Percentiles rank a stretch among this genome's conserved stretches.
These are phyloP conservation scores for Chrysophaeum taylorii DNA, from an alignment of 352 stramenopile species.

Conservation along the genomic window DNA sequence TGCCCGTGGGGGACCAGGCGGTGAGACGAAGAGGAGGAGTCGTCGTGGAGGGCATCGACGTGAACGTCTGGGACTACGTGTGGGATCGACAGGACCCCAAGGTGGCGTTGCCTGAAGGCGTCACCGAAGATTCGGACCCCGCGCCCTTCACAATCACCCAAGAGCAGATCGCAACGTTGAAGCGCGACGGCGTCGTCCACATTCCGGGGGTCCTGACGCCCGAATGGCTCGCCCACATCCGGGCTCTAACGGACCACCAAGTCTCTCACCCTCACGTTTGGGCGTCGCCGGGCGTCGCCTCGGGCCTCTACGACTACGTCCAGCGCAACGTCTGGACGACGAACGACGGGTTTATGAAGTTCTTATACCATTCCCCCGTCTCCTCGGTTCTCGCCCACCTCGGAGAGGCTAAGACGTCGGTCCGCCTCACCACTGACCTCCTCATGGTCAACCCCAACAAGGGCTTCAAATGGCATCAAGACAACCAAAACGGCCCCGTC, in stretches of 20 bases:
- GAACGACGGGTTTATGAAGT: constrained; percentile 32
- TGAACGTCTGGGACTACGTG: constrained; percentile 13
- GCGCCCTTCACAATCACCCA: constrained; percentile 37
- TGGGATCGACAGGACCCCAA: background rate
- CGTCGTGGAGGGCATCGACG: background rate
- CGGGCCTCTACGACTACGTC: constrained; percentile 61
- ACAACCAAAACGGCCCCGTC: constrained; percentile 63
- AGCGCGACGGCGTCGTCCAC: constrained; percentile 52
- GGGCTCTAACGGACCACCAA: constrained; percentile 44
- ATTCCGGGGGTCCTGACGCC: constrained; percentile 49
- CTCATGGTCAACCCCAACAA: constrained; percentile 69
- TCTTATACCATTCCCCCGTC: constrained; percentile 58
- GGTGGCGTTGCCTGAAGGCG: background rate
- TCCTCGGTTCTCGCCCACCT: constrained; percentile 48
- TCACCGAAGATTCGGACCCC: background rate
- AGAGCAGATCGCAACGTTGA: constrained; percentile 45
- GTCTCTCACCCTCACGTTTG: constrained; percentile 55
- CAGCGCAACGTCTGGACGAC: constrained; percentile 62
- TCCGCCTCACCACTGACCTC: constrained; percentile 53
- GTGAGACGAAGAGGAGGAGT: too few species aligned
- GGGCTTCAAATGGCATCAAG: constrained; percentile 65
- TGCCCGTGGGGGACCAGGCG: too few species aligned
- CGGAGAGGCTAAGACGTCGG: constrained; percentile 41
- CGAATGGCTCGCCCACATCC: constrained; percentile 55
- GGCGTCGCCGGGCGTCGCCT: constrained; percentile 54